phyloP scores from a whole-genome alignment of 495 filamentous ascomycete species.

The Xylaria sp. region DNA sequence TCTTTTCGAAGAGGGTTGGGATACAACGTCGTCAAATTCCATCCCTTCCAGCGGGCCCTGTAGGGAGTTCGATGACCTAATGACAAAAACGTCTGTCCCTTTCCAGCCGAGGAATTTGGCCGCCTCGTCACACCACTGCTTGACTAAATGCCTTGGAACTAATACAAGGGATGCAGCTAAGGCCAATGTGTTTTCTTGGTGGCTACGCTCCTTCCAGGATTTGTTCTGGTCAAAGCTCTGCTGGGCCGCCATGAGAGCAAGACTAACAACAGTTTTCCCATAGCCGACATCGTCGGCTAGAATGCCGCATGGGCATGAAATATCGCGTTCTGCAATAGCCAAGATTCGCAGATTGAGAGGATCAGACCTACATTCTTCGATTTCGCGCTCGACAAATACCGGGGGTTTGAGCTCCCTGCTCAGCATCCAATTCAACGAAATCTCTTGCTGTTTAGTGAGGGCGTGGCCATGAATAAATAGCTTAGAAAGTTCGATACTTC shows the following conservation, averaged over 20 bases:
- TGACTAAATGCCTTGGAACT: slow-evolving; percentile 65
- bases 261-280: slow-evolving; percentile 79
- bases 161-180: slow-evolving; percentile 74
- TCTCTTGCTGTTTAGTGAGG: slow-evolving; percentile 33
- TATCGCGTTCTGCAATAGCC: slow-evolving; percentile 59
- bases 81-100: slow-evolving; percentile 50
- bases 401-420: slow-evolving; percentile 59
- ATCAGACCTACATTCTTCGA: slow-evolving; percentile 68
- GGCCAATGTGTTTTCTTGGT: slow-evolving; percentile 32
- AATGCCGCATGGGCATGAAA: slow-evolving; percentile 68
- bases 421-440: slow-evolving; percentile 67
- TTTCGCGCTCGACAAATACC: slow-evolving; percentile 67
- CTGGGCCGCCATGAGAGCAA: slow-evolving; percentile 68
- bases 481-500: neutral
- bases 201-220: slow-evolving; percentile 9
- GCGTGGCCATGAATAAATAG: slow-evolving; percentile 8
- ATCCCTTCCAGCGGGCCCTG: slow-evolving; percentile 16
- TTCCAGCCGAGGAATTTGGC: slow-evolving; percentile 56
- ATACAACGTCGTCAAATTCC: neutral
- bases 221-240: slow-evolving; percentile 36
- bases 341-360: slow-evolving; percentile 68
- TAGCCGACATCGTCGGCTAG: slow-evolving; percentile 81
- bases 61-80: slow-evolving; percentile 45
- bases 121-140: slow-evolving; percentile 73
- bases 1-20: slow-evolving; percentile 9